A percentile compares a stretch with the other conserved stretches of the same genome.
These are phyloP conservation scores for Buddleja alternifolia DNA, from an alignment of 257 asterid genomes.

Conservation along the genomic window DNA sequence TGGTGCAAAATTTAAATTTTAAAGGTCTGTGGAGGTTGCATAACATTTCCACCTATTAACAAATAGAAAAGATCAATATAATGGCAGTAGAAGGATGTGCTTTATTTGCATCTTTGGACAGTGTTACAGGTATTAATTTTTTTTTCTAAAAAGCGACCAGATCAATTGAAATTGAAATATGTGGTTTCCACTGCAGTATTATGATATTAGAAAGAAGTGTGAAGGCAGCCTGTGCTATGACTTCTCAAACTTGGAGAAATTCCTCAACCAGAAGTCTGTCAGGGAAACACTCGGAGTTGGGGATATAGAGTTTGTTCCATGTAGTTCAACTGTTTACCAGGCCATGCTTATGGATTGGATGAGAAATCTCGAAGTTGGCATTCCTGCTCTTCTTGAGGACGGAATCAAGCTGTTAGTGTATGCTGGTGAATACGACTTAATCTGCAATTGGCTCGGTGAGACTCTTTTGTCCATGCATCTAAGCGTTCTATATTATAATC, in stretches of 20 bases:
- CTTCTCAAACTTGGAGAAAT: slow-evolving; percentile 59
- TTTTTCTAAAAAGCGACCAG: too few relatives aligned
- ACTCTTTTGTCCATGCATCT: neutral
- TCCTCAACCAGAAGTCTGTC: slow-evolving; percentile 47
- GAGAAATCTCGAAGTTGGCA: slow-evolving; percentile 64
- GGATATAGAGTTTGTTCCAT: slow-evolving; percentile 53
- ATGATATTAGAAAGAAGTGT: slow-evolving; percentile 61
- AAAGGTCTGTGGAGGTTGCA: neutral
- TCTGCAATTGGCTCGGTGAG: slow-evolving; percentile 67
- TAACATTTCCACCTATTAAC: neutral
- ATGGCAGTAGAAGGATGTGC: neutral
- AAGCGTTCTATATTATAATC: neutral
- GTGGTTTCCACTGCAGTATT: slow-evolving; percentile 40
- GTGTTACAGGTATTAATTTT: neutral
- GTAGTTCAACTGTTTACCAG: slow-evolving; percentile 53
- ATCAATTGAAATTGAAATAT: too few relatives aligned
- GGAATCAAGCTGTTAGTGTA: slow-evolving; percentile 53
- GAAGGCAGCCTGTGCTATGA: slow-evolving; percentile 61
- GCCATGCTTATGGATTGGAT: slow-evolving; percentile 70
- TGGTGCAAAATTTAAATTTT: too few relatives aligned
- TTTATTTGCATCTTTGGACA: neutral
- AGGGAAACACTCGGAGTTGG: slow-evolving; percentile 52
- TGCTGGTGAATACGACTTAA: slow-evolving; percentile 63
- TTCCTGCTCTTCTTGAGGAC: slow-evolving; percentile 62
- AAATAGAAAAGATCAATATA: neutral